These are phyloP conservation scores for Grigorovia jiainica DNA, from an alignment of 805 yeast species.

Conservation along the genomic window DNA sequence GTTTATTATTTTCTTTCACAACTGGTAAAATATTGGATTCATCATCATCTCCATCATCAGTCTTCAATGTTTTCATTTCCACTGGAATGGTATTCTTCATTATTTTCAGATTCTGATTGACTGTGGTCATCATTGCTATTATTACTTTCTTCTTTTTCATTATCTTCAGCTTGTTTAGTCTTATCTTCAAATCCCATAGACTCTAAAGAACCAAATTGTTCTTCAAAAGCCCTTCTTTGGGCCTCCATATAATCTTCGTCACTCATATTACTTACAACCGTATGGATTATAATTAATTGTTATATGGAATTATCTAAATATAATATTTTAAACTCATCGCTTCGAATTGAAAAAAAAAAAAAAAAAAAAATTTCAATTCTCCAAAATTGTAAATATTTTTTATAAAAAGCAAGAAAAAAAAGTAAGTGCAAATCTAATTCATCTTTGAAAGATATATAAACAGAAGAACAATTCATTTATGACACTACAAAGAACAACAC, in stretches of 20 bases:
- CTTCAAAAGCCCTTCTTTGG: constrained; percentile 52
- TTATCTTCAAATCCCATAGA: constrained; percentile 43
- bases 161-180: constrained; percentile 20
- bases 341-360: no score
- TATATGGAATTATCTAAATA: no score
- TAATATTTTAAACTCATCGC: neutral
- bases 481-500: neutral
- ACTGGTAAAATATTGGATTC: constrained; percentile 6
- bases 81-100: no score
- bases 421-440: no score
- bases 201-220: constrained; percentile 53
- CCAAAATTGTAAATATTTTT: no score
- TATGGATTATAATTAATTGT: no score
- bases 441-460: no score
- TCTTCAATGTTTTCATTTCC: no score
- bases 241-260: constrained; percentile 27
- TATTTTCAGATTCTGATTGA: no score
- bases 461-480: no score
- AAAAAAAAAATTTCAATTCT: neutral
- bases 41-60: constrained; percentile 17
- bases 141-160: constrained; percentile 2
- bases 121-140: constrained; percentile 3
- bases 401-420: no score
- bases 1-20: neutral
- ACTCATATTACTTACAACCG: neutral